These are phyloP conservation scores for Pythium guiyangense DNA, from an alignment of 352 stramenopile genomes.

Conservation along the genomic window DNA sequence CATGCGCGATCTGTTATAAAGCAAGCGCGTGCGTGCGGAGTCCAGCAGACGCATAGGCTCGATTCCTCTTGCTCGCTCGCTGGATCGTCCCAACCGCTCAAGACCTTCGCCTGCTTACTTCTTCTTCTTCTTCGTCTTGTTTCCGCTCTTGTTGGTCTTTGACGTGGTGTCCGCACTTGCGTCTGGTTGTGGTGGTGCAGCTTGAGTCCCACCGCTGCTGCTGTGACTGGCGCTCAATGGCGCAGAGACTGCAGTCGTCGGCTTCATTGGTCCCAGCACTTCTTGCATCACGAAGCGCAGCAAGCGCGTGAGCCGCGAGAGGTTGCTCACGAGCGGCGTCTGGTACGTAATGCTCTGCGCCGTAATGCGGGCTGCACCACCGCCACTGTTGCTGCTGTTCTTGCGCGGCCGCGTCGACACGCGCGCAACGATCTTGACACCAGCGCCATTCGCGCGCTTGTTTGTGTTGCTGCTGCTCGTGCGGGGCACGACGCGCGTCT, in stretches of 20 bases:
- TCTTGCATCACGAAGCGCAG: conserved; percentile 70
- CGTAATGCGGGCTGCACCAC: conserved; percentile 1
- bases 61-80: background rate
- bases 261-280: conserved; percentile 51
- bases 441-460: conserved; percentile 9
- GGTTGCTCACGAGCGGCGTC: conserved; percentile 11
- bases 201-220: background rate
- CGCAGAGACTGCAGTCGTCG: conserved; percentile 4
- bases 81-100: background rate
- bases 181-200: no score
- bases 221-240: background rate
- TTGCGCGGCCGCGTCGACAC: conserved; percentile 21
- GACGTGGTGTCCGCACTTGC: conserved; percentile 23
- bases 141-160: conserved; percentile 42
- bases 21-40: background rate
- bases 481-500: conserved; percentile 24
- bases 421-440: conserved; percentile 38
- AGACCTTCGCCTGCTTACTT: background rate
- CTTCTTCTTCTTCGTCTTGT: conserved; percentile 56
- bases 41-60: no score
- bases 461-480: conserved; percentile 13
- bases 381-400: background rate
- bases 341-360: conserved; percentile 19
- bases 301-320: conserved; percentile 43
- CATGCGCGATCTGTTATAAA: conserved; percentile 81